A percentile compares a stretch with the other conserved stretches of the same genome.
phyloP scores from a whole-genome alignment of 2,329 filamentous ascomycete genomes.

The Ascochyta rabiei region DNA sequence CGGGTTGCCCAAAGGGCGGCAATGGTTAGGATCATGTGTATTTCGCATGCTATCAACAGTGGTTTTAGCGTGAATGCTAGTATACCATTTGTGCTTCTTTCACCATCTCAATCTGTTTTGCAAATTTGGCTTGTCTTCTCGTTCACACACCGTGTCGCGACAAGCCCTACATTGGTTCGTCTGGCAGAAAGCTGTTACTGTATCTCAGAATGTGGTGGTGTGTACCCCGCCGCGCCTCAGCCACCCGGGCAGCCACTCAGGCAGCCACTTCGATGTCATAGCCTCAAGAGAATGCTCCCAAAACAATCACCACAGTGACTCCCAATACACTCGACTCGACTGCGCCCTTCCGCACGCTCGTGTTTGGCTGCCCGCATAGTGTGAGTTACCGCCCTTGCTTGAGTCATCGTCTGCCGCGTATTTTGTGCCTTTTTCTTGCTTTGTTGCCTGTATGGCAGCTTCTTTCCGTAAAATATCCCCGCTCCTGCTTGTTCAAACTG shows the following conservation, averaged over 20 bases:
- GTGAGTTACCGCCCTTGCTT: conserved; percentile 26
- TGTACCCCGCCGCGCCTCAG: conserved; percentile 11
- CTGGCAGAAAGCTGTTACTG: neutral
- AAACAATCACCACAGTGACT: conserved; percentile 15
- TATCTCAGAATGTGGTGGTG: neutral
- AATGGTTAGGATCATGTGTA: too few species aligned
- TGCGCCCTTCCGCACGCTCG: conserved; percentile 15
- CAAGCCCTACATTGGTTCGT: neutral
- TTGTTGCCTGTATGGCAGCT: conserved; percentile 28
- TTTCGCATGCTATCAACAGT: too few species aligned
- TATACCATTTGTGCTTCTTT: too few species aligned
- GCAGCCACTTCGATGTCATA: conserved; percentile 19
- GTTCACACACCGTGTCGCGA: neutral
- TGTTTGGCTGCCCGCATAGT: conserved; percentile 10
- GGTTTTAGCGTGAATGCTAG: too few species aligned
- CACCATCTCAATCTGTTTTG: too few species aligned
- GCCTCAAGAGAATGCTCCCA: conserved; percentile 11
- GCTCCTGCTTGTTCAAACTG: conserved; percentile 10
- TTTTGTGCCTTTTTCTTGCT: conserved; percentile 1
- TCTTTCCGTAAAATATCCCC: conserved; percentile 22
- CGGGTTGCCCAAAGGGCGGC: too few species aligned
- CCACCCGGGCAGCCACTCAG: conserved; percentile 1
- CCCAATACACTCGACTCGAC: conserved; percentile 1
- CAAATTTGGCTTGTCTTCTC: too few species aligned
- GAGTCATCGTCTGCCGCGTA: conserved; percentile 14